Percentiles rank a stretch among this genome's conserved stretches.
Evolutionary conservation across 495 filamentous ascomycete species (phyloP).

Genomic region (Collariella sp.): DNA sequence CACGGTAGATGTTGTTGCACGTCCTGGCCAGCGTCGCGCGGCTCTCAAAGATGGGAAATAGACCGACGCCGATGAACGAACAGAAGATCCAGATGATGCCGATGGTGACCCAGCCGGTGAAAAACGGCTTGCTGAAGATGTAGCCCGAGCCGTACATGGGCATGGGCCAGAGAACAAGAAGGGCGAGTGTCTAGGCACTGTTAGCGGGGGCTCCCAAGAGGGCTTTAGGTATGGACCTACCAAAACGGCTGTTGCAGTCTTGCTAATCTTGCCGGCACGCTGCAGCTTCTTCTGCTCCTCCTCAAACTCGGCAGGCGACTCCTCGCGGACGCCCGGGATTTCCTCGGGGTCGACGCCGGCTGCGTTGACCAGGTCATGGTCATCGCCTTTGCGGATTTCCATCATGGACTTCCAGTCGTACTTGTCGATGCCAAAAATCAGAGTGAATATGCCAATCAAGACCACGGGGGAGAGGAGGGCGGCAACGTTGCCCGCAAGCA

Average conservation of each 20-base stretch:
- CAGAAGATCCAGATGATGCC: conserved; percentile 85
- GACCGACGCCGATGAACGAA: conserved; percentile 59
- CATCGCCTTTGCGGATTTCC: conserved; percentile 73
- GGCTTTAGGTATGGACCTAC: conserved; percentile 2
- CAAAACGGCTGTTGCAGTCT: conserved; percentile 63
- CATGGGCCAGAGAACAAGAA: conserved; percentile 90
- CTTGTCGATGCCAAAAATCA: conserved; percentile 63
- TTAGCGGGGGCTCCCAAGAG: not conserved
- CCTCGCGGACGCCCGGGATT: conserved; percentile 46
- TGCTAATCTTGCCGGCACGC: conserved; percentile 69
- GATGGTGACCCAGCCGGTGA: conserved; percentile 83
- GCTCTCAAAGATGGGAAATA: conserved; percentile 81
- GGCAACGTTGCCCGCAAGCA: conserved; percentile 75
- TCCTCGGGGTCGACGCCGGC: conserved; percentile 66
- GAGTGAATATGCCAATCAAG: conserved; percentile 72
- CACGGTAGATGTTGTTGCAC: conserved; percentile 55
- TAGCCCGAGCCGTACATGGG: conserved; percentile 85
- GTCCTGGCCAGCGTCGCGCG: conserved; percentile 58
- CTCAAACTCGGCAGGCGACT: conserved; percentile 32
- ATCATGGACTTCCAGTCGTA: conserved; percentile 90
- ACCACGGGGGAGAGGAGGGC: conserved; percentile 73
- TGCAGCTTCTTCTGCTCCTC: conserved; percentile 62
- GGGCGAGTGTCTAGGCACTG: conserved; percentile 47
- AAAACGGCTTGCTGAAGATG: conserved; percentile 84
- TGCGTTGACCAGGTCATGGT: conserved; percentile 61